Evolutionary conservation across 2,329 filamentous ascomycete species (phyloP).

Genomic region (Amphichorda felina): DNA sequence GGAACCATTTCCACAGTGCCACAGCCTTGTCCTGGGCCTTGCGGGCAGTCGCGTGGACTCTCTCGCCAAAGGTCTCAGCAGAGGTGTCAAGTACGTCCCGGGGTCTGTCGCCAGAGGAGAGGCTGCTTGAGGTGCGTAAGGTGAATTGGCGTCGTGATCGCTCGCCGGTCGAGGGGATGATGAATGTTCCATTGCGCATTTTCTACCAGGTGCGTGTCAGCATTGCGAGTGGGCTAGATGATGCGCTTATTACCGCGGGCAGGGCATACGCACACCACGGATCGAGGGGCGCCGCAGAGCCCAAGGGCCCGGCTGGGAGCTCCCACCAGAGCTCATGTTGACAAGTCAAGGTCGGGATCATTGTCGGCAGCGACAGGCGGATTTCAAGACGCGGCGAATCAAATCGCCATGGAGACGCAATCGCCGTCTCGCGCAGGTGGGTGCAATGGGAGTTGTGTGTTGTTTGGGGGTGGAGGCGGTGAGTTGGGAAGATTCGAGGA

Average conservation of each 20-base stretch:
- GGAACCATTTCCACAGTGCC: conserved; percentile 44
- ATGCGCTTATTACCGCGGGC: no score
- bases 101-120: conserved; percentile 13
- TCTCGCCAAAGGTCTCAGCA: conserved; percentile 7
- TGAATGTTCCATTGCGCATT: conserved; percentile 75
- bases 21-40: conserved; percentile 23
- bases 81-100: conserved; percentile 8
- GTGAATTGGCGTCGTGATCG: conserved; percentile 72
- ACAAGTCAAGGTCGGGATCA: not conserved
- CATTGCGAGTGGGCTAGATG: no score
- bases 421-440: no score
- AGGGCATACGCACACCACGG: no score
- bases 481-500: no score
- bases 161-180: conserved; percentile 77
- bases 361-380: no score
- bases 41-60: conserved; percentile 6
- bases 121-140: conserved; percentile 41
- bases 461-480: no score
- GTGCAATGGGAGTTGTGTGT: no score
- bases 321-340: not conserved
- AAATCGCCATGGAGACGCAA: no score
- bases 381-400: no score
- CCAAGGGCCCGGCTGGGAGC: conserved; percentile 1
- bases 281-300: not conserved
- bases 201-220: conserved; percentile 31